These are phyloP conservation scores for Aspergillus fructus DNA, from an alignment of 2,329 filamentous ascomycete species.

Conservation along the genomic window DNA sequence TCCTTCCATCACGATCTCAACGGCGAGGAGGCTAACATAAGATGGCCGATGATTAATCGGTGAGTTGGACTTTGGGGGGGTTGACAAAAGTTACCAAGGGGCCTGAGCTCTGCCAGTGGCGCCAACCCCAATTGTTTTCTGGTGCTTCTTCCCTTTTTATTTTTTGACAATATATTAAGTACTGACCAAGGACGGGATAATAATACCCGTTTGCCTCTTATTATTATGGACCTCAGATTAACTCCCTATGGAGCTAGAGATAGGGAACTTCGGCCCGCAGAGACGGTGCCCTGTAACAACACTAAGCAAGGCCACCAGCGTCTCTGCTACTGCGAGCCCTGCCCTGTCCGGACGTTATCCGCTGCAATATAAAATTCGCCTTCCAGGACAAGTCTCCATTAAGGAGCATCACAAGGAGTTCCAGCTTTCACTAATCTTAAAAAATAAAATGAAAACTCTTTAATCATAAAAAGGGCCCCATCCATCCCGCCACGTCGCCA, in stretches of 20 bases:
- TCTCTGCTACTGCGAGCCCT: background rate
- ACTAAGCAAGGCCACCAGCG: slow-evolving; percentile 12
- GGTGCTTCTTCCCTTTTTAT: background rate
- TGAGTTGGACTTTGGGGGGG: background rate
- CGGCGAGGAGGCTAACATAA: background rate
- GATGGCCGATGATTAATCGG: background rate
- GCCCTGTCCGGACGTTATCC: background rate
- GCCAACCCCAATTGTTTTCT: background rate
- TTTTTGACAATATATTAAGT: background rate
- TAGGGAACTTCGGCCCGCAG: slow-evolving; percentile 14
- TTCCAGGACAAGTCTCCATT: background rate
- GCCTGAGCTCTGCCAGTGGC: slow-evolving; percentile 13
- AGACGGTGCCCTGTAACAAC: slow-evolving; percentile 2
- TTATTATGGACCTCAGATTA: background rate
- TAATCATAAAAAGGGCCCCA: background rate
- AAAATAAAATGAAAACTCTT: background rate
- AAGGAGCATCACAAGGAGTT: background rate
- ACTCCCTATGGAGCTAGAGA: background rate
- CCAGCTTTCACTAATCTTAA: background rate
- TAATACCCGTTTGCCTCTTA: background rate
- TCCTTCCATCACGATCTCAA: background rate
- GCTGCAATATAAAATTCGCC: background rate
- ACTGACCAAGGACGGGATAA: background rate
- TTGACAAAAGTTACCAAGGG: slow-evolving; percentile 5
- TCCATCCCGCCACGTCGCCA: background rate